Evolutionary conservation across 495 filamentous ascomycete genomes (phyloP).

Genomic region (Cercophora newfieldiana): DNA sequence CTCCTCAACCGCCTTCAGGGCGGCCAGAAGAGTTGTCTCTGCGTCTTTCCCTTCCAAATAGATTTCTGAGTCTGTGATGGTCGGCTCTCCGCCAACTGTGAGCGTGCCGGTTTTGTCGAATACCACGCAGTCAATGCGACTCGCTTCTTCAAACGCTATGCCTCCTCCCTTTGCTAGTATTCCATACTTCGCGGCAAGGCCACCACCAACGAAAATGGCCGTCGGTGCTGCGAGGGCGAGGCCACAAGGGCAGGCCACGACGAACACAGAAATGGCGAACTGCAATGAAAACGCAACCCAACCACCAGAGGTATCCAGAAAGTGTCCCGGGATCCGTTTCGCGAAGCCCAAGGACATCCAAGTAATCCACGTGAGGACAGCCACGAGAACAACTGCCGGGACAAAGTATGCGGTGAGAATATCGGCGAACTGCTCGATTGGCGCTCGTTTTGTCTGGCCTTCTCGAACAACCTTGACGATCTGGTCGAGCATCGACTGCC

Average conservation of each 20-base stretch:
- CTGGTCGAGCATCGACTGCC: slow-evolving; percentile 86
- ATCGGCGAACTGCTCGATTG: slow-evolving; percentile 84
- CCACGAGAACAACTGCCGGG: slow-evolving; percentile 77
- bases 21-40: slow-evolving; percentile 37
- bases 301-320: slow-evolving; percentile 66
- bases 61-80: slow-evolving; percentile 69
- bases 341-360: slow-evolving; percentile 79
- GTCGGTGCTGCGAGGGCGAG: slow-evolving; percentile 91
- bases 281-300: slow-evolving; percentile 88
- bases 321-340: slow-evolving; percentile 64
- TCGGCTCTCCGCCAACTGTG: slow-evolving; percentile 79
- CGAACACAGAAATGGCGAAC: slow-evolving; percentile 93
- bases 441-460: slow-evolving; percentile 84
- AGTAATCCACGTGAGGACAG: slow-evolving; percentile 76
- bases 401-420: slow-evolving; percentile 86
- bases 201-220: slow-evolving; percentile 88
- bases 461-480: slow-evolving; percentile 89
- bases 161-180: slow-evolving; percentile 95
- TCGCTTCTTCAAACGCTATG: slow-evolving; percentile 93
- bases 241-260: slow-evolving; percentile 93
- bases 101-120: slow-evolving; percentile 97
- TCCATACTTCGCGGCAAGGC: slow-evolving; percentile 81
- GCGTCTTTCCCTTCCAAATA: slow-evolving; percentile 25
- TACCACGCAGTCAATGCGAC: slow-evolving; percentile 78
- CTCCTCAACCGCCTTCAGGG: slow-evolving; percentile 71